Evolutionary conservation across 352 stramenopile species (phyloP).

Genomic region (Thraustotheca clavata): DNA sequence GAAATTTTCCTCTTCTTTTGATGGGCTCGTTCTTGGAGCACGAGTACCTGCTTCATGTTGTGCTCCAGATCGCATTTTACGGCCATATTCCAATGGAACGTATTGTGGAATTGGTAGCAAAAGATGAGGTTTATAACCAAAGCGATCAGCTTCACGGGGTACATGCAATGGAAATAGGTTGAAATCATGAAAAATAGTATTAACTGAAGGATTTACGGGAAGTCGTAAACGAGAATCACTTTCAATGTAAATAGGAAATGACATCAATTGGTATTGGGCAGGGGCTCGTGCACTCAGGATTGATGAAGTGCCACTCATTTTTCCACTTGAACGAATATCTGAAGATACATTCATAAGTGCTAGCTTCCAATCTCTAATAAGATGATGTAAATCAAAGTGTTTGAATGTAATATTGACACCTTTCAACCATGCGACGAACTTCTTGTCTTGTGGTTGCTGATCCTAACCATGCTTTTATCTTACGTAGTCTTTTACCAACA

Average conservation of each 20-base stretch:
- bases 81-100: constrained; percentile 37
- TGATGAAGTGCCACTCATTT: not conserved
- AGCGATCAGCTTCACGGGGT: constrained; percentile 55
- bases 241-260: constrained; percentile 57
- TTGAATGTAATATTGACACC: no score
- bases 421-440: constrained; percentile 50
- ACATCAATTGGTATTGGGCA: constrained; percentile 27
- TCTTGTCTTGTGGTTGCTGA: constrained; percentile 33
- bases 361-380: constrained; percentile 6
- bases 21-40: not conserved
- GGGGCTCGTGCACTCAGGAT: constrained; percentile 1
- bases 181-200: constrained; percentile 47
- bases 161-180: constrained; percentile 52
- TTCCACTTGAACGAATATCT: constrained; percentile 21
- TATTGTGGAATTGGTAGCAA: constrained; percentile 53
- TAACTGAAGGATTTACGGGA: constrained; percentile 31
- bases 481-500: constrained; percentile 44
- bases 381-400: no score
- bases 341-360: constrained; percentile 13
- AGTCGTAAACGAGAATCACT: constrained; percentile 34
- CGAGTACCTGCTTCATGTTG: constrained; percentile 29
- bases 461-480: constrained; percentile 48
- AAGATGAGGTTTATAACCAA: constrained; percentile 45
- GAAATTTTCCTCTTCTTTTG: not conserved
- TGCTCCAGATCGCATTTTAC: constrained; percentile 35